Evolutionary conservation across 2,329 filamentous ascomycete genomes (phyloP).

Genomic region (Dissoconium aciculare): DNA sequence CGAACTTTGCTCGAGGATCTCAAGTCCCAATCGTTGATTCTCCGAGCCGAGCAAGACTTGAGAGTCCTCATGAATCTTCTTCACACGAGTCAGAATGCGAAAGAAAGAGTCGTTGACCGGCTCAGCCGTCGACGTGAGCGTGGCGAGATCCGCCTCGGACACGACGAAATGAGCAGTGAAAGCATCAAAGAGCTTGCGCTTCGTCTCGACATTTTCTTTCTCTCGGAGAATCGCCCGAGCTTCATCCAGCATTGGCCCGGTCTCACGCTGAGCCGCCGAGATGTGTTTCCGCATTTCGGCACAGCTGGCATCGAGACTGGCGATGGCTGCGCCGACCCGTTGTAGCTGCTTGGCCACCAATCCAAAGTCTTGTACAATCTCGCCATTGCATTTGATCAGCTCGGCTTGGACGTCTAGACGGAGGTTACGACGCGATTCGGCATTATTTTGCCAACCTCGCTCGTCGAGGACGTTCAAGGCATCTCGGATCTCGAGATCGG

Average conservation of each 20-base stretch:
- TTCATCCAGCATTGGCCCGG: slow-evolving; percentile 60
- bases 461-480: slow-evolving; percentile 64
- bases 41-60: slow-evolving; percentile 80
- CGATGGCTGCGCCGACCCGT: slow-evolving; percentile 65
- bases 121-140: slow-evolving; percentile 62
- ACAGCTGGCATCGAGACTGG: slow-evolving; percentile 64
- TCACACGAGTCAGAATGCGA: slow-evolving; percentile 57
- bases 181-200: slow-evolving; percentile 60
- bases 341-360: slow-evolving; percentile 83
- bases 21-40: slow-evolving; percentile 71
- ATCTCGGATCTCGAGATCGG: slow-evolving; percentile 81
- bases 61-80: slow-evolving; percentile 76
- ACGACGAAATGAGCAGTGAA: slow-evolving; percentile 76
- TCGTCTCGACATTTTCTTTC: slow-evolving; percentile 59
- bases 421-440: slow-evolving; percentile 63
- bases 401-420: slow-evolving; percentile 78
- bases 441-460: slow-evolving; percentile 54
- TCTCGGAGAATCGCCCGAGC: slow-evolving; percentile 58
- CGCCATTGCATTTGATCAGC: slow-evolving; percentile 81
- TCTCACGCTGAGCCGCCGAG: slow-evolving; percentile 57
- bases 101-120: slow-evolving; percentile 82
- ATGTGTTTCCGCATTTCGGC: slow-evolving; percentile 68
- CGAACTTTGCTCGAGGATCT: slow-evolving; percentile 82
- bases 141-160: slow-evolving; percentile 62
- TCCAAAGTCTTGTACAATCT: slow-evolving; percentile 77